phyloP scores from a whole-genome alignment of 164 flowering plant species.

The Chimonanthus praecox region DNA sequence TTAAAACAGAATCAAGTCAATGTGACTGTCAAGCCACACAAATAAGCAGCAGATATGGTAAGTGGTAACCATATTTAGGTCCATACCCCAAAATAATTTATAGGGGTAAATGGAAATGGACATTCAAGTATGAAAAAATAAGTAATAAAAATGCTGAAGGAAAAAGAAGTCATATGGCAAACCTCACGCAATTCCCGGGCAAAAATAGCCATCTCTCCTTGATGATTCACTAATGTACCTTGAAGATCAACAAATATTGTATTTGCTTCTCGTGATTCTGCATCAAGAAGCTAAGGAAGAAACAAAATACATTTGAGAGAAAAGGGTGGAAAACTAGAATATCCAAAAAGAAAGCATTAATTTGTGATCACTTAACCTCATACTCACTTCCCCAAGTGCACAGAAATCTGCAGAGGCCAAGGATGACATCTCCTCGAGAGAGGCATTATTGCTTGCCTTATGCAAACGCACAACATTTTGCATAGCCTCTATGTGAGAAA shows the following conservation, averaged over 20 bases:
- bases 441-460: slow-evolving; percentile 63
- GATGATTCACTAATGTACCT: slow-evolving; percentile 52
- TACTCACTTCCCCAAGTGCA: slow-evolving; percentile 60
- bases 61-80: too few relatives aligned
- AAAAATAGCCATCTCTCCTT: slow-evolving; percentile 76
- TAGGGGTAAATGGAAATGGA: too few relatives aligned
- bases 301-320: background rate
- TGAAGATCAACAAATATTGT: slow-evolving; percentile 71
- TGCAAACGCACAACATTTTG: slow-evolving; percentile 91
- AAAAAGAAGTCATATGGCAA: slow-evolving; percentile 6
- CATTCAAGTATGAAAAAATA: too few relatives aligned
- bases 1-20: background rate
- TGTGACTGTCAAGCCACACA: background rate
- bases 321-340: background rate
- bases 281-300: slow-evolving; percentile 46
- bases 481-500: slow-evolving; percentile 77
- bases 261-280: slow-evolving; percentile 44
- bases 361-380: background rate
- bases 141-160: background rate
- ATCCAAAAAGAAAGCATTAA: background rate
- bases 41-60: background rate
- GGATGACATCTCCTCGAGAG: slow-evolving; percentile 66
- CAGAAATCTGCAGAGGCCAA: slow-evolving; percentile 39
- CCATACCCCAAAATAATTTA: too few relatives aligned
- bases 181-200: slow-evolving; percentile 88